Conservation (phyloP, 768 basidiomycete species). For the Clitopilus passeckerianus region DNA sequence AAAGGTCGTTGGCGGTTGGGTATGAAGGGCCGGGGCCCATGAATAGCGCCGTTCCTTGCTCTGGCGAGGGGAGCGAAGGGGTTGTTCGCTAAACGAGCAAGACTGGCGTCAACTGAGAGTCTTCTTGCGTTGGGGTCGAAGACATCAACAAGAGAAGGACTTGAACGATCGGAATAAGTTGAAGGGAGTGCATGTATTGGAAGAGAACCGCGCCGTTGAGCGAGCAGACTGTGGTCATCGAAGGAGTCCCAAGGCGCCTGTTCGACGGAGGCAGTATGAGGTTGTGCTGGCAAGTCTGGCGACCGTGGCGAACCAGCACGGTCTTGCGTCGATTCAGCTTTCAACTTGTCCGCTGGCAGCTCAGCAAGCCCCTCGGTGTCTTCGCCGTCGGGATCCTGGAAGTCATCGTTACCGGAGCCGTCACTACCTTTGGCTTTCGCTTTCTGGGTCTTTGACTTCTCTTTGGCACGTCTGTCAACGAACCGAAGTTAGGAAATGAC, state of each 20-base stretch:
- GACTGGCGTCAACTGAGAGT: constrained; percentile 40
- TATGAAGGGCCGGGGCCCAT: constrained; percentile 31
- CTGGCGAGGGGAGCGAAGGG: constrained; percentile 46
- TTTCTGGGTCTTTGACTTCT: constrained; percentile 65
- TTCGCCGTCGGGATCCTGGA: constrained; percentile 16
- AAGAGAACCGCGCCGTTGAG: constrained; percentile 50
- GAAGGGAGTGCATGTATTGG: constrained; percentile 38
- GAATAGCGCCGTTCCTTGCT: constrained; percentile 45
- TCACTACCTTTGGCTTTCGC: constrained; percentile 26
- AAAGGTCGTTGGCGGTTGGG: constrained; percentile 25
- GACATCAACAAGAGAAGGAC: constrained; percentile 34
- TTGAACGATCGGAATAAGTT: constrained; percentile 21
- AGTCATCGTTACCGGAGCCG: constrained; percentile 17
- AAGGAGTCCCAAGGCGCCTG: background rate
- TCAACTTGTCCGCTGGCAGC: constrained; percentile 6
- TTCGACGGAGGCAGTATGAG: constrained; percentile 31
- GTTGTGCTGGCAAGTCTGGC: constrained; percentile 23
- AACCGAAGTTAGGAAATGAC: constrained; percentile 3
- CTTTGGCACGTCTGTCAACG: constrained; percentile 68
- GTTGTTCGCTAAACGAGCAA: constrained; percentile 44
- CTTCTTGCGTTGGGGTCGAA: constrained; percentile 38
- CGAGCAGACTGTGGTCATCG: constrained; percentile 8
- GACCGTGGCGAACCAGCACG: constrained; percentile 16
- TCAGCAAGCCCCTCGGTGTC: constrained; percentile 12
- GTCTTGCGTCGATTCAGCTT: constrained; percentile 8